A percentile compares a stretch with the other conserved stretches of the same genome.
phyloP scores from a whole-genome alignment of 257 asterid genomes.

The Marsdenia floribunda region DNA sequence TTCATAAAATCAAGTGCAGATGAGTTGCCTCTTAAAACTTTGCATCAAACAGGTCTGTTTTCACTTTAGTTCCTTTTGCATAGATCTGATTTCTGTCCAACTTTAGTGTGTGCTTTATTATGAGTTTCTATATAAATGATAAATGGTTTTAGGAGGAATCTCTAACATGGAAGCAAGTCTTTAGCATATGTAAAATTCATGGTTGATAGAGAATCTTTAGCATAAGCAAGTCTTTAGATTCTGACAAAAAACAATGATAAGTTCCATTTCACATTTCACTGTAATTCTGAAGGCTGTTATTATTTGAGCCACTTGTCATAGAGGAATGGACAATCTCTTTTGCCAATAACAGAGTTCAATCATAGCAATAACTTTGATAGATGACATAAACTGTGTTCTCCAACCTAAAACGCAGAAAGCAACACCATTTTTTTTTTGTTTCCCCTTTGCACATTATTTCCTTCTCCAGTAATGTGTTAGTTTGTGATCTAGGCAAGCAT shows the following conservation, averaged over 20 bases:
- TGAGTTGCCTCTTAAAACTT: constrained; percentile 2
- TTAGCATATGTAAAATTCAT: background rate
- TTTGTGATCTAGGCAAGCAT: background rate
- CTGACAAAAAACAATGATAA: background rate
- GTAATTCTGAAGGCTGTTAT: background rate
- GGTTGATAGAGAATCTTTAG: background rate
- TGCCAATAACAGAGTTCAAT: background rate
- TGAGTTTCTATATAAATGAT: background rate
- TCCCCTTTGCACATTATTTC: background rate
- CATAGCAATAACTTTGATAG: background rate
- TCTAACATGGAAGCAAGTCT: background rate
- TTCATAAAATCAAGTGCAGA: background rate
- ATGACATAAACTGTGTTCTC: background rate
- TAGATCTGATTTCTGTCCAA: background rate
- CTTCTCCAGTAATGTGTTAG: background rate
- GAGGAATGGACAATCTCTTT: background rate
- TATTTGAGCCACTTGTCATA: background rate
- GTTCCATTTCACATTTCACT: background rate
- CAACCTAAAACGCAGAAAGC: background rate
- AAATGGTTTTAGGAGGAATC: background rate
- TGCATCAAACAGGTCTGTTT: constrained; percentile 2
- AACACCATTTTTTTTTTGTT: background rate
- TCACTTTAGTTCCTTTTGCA: background rate
- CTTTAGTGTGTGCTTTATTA: background rate
- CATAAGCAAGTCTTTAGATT: no score